Percentiles rank a stretch among this genome's conserved stretches.
Evolutionary conservation across 495 filamentous ascomycete genomes (phyloP).

Genomic region (Penicillium coffeae): DNA sequence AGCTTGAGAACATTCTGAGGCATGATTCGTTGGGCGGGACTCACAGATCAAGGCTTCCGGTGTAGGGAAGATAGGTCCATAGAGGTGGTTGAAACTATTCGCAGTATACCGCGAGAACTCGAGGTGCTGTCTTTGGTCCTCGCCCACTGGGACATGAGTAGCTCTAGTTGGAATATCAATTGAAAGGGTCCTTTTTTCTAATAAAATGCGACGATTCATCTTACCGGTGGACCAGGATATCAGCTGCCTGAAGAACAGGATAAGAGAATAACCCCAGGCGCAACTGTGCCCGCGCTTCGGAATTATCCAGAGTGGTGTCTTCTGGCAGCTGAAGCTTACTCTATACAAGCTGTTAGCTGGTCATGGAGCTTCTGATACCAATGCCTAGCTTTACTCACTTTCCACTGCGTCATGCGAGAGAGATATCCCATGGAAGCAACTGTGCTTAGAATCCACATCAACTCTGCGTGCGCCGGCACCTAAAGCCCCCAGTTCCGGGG

Average conservation of each 20-base stretch:
- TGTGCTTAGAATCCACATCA: conserved; percentile 96
- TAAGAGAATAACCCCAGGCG: conserved; percentile 96
- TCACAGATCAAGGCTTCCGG: conserved; percentile 77
- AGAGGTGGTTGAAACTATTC: conserved; percentile 76
- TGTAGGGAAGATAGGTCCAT: conserved; percentile 55
- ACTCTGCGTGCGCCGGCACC: conserved; percentile 76
- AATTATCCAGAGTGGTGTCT: conserved; percentile 49
- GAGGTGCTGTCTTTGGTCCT: conserved; percentile 89
- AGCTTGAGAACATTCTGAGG: conserved; percentile 2
- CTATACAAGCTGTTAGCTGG: conserved; percentile 35
- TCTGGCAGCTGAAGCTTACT: conserved; percentile 64
- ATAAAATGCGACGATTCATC: not conserved
- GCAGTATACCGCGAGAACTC: conserved; percentile 86
- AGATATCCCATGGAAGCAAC: conserved; percentile 85
- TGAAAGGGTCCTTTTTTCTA: not conserved
- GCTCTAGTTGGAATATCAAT: conserved; percentile 43
- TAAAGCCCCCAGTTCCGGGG: conserved; percentile 21
- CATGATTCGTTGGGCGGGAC: conserved; percentile 7
- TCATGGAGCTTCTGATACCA: too few species aligned
- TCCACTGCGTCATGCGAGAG: conserved; percentile 97
- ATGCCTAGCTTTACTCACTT: too few species aligned
- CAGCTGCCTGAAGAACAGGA: conserved; percentile 91
- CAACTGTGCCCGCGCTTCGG: conserved; percentile 52
- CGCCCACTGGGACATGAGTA: conserved; percentile 93
- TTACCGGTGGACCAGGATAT: conserved; percentile 82